phyloP scores from a whole-genome alignment of 2,329 filamentous ascomycete species.

The Fusarium buxicola region DNA sequence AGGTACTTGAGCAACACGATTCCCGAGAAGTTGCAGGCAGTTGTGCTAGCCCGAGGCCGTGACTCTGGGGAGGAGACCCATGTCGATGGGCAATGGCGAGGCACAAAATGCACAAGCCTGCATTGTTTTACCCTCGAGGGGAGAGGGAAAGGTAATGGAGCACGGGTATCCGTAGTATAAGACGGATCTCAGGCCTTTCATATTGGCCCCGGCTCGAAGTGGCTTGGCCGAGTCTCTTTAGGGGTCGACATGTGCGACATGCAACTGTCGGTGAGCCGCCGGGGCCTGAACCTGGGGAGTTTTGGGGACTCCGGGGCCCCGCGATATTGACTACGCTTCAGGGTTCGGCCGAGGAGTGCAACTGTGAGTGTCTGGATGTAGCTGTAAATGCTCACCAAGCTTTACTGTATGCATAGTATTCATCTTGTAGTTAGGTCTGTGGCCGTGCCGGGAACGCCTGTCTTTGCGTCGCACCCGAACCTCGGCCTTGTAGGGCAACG shows the following conservation, averaged over 20 bases:
- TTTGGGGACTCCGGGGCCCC: slow-evolving; percentile 46
- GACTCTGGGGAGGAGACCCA: too few relatives aligned
- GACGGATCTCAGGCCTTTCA: background rate
- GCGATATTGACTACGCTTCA: slow-evolving; percentile 32
- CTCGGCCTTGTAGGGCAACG: background rate
- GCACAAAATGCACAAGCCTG: background rate
- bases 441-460: background rate
- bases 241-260: slow-evolving; percentile 12
- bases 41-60: too few relatives aligned
- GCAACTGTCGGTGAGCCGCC: slow-evolving; percentile 41
- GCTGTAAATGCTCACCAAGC: background rate
- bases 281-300: slow-evolving; percentile 29
- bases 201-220: background rate
- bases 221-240: slow-evolving; percentile 2
- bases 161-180: background rate
- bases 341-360: background rate
- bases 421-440: background rate
- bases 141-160: background rate
- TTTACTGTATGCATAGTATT: background rate
- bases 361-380: background rate
- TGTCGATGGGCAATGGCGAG: background rate
- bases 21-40: too few relatives aligned
- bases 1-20: background rate
- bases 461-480: background rate
- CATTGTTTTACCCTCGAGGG: background rate